Evolutionary conservation across 2,329 filamentous ascomycete species (phyloP).

Genomic region (Dendryphion nanum): DNA sequence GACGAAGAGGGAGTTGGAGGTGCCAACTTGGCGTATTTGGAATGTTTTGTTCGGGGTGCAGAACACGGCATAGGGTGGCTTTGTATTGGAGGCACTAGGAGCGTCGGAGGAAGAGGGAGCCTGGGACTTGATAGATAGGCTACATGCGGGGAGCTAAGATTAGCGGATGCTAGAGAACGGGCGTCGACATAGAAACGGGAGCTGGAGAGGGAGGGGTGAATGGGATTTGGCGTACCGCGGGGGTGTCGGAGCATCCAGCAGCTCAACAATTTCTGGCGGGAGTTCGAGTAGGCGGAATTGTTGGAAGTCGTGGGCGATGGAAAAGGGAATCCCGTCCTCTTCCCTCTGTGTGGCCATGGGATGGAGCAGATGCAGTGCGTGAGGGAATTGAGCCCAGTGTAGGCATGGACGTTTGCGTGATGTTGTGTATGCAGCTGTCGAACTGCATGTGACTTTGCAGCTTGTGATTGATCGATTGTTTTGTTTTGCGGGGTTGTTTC

Average conservation of each 20-base stretch:
- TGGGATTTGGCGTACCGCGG: constrained; percentile 34
- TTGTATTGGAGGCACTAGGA: constrained; percentile 16
- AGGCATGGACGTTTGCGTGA: constrained; percentile 7
- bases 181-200: not conserved
- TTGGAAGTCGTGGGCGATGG: constrained; percentile 47
- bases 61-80: constrained; percentile 54
- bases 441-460: too few species aligned
- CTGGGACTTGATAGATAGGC: constrained; percentile 36
- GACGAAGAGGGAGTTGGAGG: constrained; percentile 62
- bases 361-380: not conserved
- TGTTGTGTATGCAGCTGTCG: not conserved
- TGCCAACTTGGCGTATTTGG: constrained; percentile 63
- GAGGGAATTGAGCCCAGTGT: not conserved
- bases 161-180: constrained; percentile 1
- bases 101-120: constrained; percentile 14
- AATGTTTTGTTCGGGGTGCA: constrained; percentile 59
- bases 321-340: constrained; percentile 42
- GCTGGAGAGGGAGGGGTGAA: constrained; percentile 11
- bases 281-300: constrained; percentile 61
- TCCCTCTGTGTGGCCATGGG: constrained; percentile 46
- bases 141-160: not conserved
- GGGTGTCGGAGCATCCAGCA: constrained; percentile 50
- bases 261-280: constrained; percentile 55
- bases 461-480: constrained; percentile 4
- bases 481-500: constrained; percentile 18